phyloP scores from a whole-genome alignment of 305 asterid genomes.

The Striga hermonthica region DNA sequence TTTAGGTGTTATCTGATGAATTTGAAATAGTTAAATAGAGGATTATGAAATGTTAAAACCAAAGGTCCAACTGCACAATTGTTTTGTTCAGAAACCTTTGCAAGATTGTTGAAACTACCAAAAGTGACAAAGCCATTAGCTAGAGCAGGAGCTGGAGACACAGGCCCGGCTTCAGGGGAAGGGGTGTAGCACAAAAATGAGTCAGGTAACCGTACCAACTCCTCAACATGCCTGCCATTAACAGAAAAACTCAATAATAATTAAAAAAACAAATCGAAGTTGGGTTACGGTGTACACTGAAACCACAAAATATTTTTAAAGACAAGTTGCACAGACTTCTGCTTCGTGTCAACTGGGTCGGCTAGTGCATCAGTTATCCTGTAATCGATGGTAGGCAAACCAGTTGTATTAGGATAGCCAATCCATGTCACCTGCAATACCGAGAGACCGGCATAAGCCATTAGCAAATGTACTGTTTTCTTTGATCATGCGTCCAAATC shows the following conservation, averaged over 20 bases:
- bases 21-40: slow-evolving; percentile 30
- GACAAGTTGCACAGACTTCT: slow-evolving; percentile 50
- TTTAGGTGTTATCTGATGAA: slow-evolving; percentile 77
- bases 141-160: slow-evolving; percentile 79
- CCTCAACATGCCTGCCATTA: slow-evolving; percentile 88
- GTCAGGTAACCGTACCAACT: slow-evolving; percentile 74
- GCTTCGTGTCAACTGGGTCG: slow-evolving; percentile 80
- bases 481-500: not conserved
- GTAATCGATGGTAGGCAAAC: slow-evolving; percentile 93
- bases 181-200: slow-evolving; percentile 96
- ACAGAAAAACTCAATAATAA: slow-evolving; percentile 28
- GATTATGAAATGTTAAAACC: slow-evolving; percentile 9
- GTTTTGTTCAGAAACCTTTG: slow-evolving; percentile 60
- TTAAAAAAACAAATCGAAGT: slow-evolving; percentile 21
- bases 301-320: slow-evolving; percentile 16
- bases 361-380: slow-evolving; percentile 88
- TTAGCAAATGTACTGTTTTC: slow-evolving; percentile 14
- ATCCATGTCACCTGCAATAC: slow-evolving; percentile 93
- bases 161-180: slow-evolving; percentile 97
- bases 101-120: slow-evolving; percentile 99
- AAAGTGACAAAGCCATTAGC: slow-evolving; percentile 92
- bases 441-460: slow-evolving; percentile 26
- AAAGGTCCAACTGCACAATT: too few species aligned
- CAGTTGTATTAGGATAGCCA: slow-evolving; percentile 99
- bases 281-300: slow-evolving; percentile 17